A percentile compares a stretch with the other conserved stretches of the same genome.
Evolutionary conservation across 2,329 filamentous ascomycete genomes (phyloP).

Genomic region (Hymenoscyphus occultus): DNA sequence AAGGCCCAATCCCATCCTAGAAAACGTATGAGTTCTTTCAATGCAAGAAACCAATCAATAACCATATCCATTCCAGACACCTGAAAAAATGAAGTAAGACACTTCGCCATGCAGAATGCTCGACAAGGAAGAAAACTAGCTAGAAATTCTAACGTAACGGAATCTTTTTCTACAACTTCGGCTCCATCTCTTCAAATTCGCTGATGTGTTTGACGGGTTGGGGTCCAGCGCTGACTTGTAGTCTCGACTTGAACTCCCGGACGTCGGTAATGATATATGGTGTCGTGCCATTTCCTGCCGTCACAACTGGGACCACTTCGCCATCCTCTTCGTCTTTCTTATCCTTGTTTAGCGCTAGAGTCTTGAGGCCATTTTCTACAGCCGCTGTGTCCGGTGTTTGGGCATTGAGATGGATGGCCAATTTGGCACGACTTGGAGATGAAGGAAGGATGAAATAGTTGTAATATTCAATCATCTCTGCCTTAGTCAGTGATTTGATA

Average conservation of each 20-base stretch:
- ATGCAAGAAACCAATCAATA: background rate
- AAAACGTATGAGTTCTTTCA: constrained; percentile 1
- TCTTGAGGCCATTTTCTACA: constrained; percentile 40
- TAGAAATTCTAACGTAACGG: background rate
- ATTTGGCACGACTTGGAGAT: constrained; percentile 73
- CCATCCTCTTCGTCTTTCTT: constrained; percentile 33
- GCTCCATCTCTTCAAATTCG: constrained; percentile 80
- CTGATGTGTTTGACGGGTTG: constrained; percentile 70
- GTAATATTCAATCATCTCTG: constrained; percentile 79
- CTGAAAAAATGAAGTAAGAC: background rate
- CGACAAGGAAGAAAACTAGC: background rate
- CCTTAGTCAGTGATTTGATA: constrained; percentile 72
- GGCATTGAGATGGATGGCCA: constrained; percentile 79
- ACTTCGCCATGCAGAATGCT: constrained; percentile 3
- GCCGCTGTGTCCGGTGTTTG: constrained; percentile 50
- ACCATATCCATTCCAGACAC: background rate
- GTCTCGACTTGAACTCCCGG: constrained; percentile 71
- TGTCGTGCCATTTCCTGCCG: constrained; percentile 46
- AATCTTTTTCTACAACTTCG: constrained; percentile 63
- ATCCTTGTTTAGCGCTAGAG: constrained; percentile 28
- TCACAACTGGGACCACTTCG: constrained; percentile 18
- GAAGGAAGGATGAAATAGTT: constrained; percentile 69
- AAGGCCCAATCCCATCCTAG: background rate
- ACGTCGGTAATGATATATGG: constrained; percentile 73
- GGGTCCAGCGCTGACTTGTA: constrained; percentile 71